A percentile compares a stretch with the other conserved stretches of the same genome.
Evolutionary conservation across 2,329 filamentous ascomycete genomes (phyloP).

Genomic region (Ceratocystis albifundus): DNA sequence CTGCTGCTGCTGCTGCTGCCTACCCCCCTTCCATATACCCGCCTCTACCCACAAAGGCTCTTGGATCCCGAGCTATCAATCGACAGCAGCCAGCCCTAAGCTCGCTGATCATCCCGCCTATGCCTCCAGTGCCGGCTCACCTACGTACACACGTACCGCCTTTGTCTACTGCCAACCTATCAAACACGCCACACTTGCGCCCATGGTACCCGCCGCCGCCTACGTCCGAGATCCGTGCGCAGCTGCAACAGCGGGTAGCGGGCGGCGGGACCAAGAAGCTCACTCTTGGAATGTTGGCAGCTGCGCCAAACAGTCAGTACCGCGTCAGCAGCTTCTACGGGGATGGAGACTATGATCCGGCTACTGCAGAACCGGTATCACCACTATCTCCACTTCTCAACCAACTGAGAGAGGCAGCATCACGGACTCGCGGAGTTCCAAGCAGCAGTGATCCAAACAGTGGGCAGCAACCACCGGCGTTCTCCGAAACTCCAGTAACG

Average conservation of each 20-base stretch:
- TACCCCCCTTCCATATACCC: not conserved
- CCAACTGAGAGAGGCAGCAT: slow-evolving; percentile 20
- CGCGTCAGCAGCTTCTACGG: slow-evolving; percentile 18
- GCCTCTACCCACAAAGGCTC: slow-evolving; percentile 2
- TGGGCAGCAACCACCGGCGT: slow-evolving; percentile 18
- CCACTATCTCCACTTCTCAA: slow-evolving; percentile 26
- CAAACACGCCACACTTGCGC: not conserved
- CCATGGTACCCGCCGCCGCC: slow-evolving; percentile 25
- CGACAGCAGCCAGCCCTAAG: not conserved
- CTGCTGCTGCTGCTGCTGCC: not conserved
- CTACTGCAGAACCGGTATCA: slow-evolving; percentile 24
- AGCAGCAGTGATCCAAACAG: not conserved
- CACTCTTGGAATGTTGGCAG: slow-evolving; percentile 20
- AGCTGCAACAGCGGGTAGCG: not conserved
- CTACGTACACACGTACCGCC: slow-evolving; percentile 9
- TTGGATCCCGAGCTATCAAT: slow-evolving; percentile 17
- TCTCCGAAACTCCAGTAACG: slow-evolving; percentile 21
- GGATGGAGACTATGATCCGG: slow-evolving; percentile 2
- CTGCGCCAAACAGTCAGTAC: slow-evolving; percentile 12
- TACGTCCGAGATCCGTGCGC: slow-evolving; percentile 12
- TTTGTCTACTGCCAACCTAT: not conserved
- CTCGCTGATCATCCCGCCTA: slow-evolving; percentile 19
- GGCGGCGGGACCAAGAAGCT: slow-evolving; percentile 15
- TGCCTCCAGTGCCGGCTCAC: slow-evolving; percentile 18
- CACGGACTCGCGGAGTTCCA: not conserved